Conservation (phyloP, 2,329 filamentous ascomycete genomes). For the Aspergillus japonicus region DNA sequence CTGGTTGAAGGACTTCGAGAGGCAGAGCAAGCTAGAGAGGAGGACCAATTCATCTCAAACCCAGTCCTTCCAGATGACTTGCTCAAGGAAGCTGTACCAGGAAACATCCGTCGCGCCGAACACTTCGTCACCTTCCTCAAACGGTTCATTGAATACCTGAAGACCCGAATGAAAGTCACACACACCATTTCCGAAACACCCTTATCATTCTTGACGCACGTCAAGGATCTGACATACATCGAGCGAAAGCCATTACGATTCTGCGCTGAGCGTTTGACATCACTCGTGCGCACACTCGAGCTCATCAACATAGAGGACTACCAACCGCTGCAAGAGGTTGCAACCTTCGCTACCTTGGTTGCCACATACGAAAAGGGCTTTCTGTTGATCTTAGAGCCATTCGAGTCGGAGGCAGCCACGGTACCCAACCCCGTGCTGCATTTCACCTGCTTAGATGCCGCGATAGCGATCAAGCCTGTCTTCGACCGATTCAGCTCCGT, state of each 20-base stretch:
- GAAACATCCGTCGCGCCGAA: constrained; percentile 92
- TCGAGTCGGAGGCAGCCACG: constrained; percentile 90
- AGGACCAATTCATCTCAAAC: constrained; percentile 97
- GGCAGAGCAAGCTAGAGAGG: constrained; percentile 82
- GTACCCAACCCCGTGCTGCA: constrained; percentile 97
- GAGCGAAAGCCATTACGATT: constrained; percentile 91
- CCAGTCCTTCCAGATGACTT: constrained; percentile 90
- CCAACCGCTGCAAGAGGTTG: constrained; percentile 93
- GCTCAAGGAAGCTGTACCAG: constrained; percentile 91
- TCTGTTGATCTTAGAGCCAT: constrained; percentile 92
- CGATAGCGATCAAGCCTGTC: constrained; percentile 95
- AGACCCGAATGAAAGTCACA: constrained; percentile 96
- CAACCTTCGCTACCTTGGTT: constrained; percentile 92
- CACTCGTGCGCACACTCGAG: constrained; percentile 89
- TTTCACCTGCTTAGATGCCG: constrained; percentile 93
- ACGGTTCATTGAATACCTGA: constrained; percentile 95
- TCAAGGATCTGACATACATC: constrained; percentile 95
- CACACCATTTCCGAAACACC: constrained; percentile 98
- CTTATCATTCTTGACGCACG: constrained; percentile 84
- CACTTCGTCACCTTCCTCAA: constrained; percentile 95
- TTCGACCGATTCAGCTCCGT: constrained; percentile 97
- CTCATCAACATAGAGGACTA: constrained; percentile 98
- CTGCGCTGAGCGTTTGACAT: constrained; percentile 91
- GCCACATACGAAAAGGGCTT: constrained; percentile 98
- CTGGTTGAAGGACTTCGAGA: constrained; percentile 87